Conservation (phyloP, 805 yeast genomes). For the Spencermartinsiella europaea region DNA sequence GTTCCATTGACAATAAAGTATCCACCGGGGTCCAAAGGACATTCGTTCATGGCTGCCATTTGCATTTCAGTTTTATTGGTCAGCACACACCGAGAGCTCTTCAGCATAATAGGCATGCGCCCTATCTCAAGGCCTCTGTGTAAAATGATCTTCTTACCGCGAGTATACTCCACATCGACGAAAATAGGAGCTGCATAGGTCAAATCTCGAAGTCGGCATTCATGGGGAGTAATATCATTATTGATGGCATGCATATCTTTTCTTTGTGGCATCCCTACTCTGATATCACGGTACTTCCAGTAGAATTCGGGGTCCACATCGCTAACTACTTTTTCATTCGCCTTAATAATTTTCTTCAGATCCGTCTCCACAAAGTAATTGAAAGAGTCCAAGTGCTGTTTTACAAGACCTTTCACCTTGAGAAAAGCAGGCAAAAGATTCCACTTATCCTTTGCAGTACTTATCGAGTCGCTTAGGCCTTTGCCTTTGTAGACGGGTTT, state of each 20-base stretch:
- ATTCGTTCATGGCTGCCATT: slow-evolving; percentile 88
- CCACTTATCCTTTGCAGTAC: slow-evolving; percentile 91
- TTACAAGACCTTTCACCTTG: slow-evolving; percentile 92
- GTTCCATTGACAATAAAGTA: slow-evolving; percentile 97
- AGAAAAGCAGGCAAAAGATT: slow-evolving; percentile 91
- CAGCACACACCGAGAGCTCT: slow-evolving; percentile 86
- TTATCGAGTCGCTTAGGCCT: slow-evolving; percentile 76
- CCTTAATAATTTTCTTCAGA: slow-evolving; percentile 83
- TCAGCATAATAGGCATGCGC: slow-evolving; percentile 97
- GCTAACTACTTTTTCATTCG: slow-evolving; percentile 81
- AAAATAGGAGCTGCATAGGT: slow-evolving; percentile 93
- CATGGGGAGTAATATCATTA: slow-evolving; percentile 61
- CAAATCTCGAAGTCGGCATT: slow-evolving; percentile 88
- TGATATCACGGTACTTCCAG: slow-evolving; percentile 83
- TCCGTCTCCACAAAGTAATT: slow-evolving; percentile 94
- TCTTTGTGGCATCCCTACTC: slow-evolving; percentile 62
- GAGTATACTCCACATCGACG: slow-evolving; percentile 95
- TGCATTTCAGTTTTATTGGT: slow-evolving; percentile 69
- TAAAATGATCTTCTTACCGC: slow-evolving; percentile 88
- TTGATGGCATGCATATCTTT: slow-evolving; percentile 31
- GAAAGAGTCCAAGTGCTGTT: slow-evolving; percentile 97
- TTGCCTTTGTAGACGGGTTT: slow-evolving; percentile 85
- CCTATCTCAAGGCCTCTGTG: slow-evolving; percentile 92
- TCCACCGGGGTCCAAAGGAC: slow-evolving; percentile 99
- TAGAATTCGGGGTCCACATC: slow-evolving; percentile 98